Evolutionary conservation across 306 rosid species (phyloP), one percentile per base, ranked within the genome.

Genomic region (Glycine tomentella): DNA sequence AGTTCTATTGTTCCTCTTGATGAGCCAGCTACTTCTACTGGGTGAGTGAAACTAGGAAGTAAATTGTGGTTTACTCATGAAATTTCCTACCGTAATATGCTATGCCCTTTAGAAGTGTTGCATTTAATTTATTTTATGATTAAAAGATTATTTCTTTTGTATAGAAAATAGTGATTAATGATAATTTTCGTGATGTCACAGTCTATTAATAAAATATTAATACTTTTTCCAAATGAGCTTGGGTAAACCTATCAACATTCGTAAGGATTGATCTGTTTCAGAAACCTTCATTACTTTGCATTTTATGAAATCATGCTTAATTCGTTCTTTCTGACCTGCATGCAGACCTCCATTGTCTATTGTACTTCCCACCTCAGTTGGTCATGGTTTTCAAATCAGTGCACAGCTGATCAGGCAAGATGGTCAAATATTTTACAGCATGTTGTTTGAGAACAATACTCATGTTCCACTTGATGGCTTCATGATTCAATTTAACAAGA

Each of bases 401-500:
- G 99, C 97, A 78, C 94, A 93, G 88, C 78, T 95, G 82, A 88
- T 88, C 50, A 82, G 87, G 50, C 80, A 84, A 77, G 98, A 93
- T 76, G 97, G 93, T 70, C 97, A 95, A 92, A 55, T 93, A 68
- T 95, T 90, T 84, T 95, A 95, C 87, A 90, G 88, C 83, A 31
- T 92, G 86, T 83, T 88, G 87, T 93, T 93, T 25, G 98, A 95
- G 84, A 95, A 95, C 90, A 88, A 87, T 85, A 56, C 98, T 44
- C 97, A 93, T 87, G 72, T 68, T 84, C 88, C 93, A 74, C 91
- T 95, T 45, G 97, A 95, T 74, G 98, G 99, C 73, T 93, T 95
- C 87, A 93, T 95, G 99, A 95, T 95, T 83, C 99, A 95, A 75
- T 95, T 95, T 84, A 95, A 95, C 94, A 95, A 93, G 89, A 95